Evolutionary conservation across 306 rosid species (phyloP).

Genomic region (Trifolium fragiferum): DNA sequence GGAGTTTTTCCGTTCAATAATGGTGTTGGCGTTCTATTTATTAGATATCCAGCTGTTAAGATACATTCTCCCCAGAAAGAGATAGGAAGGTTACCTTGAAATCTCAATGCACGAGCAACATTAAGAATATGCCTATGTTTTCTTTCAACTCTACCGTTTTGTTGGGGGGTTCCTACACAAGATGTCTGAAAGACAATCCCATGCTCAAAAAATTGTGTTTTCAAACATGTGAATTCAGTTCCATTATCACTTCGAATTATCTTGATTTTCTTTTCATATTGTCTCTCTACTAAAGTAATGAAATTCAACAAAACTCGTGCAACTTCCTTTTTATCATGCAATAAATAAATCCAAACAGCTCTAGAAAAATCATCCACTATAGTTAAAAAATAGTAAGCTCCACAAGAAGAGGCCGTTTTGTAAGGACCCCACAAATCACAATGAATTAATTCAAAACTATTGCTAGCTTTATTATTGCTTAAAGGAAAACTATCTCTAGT

Average conservation of each 20-base stretch:
- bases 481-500: too few species aligned
- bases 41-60: background rate
- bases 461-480: background rate
- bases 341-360: background rate
- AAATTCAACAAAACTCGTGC: background rate
- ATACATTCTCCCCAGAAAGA: background rate
- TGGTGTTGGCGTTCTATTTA: background rate
- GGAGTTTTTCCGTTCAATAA: background rate
- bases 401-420: background rate
- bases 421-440: conserved; percentile 9
- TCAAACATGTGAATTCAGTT: background rate
- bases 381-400: background rate
- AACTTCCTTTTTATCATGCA: background rate
- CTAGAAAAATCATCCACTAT: background rate
- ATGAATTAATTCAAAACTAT: background rate
- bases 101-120: background rate
- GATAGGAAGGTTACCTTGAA: background rate
- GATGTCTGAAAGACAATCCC: conserved; percentile 1
- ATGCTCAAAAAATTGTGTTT: background rate
- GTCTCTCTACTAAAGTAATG: background rate
- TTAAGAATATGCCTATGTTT: too few species aligned
- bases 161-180: background rate
- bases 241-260: background rate
- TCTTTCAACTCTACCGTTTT: background rate
- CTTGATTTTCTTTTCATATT: background rate